Percentiles rank a stretch among this genome's conserved stretches.
Conservation (phyloP, 83 land plant genomes). For the Thuja plicata region DNA sequence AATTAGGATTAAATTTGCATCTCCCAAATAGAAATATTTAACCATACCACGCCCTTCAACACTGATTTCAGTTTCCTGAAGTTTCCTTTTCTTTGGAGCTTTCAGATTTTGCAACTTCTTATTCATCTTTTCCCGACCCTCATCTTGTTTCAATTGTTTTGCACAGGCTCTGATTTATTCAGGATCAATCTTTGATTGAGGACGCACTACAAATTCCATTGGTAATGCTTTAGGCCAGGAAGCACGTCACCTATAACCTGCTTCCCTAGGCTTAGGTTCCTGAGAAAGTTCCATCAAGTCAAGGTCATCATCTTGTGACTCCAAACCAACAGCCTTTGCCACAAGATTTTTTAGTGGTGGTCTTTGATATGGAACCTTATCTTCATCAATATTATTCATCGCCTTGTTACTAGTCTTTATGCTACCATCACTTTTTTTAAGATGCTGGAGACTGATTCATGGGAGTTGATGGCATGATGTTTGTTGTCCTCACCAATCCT, state of each 20-base stretch:
- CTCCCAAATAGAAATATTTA: constrained; percentile 45
- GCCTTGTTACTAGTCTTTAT: no score
- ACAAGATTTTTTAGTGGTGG: constrained; percentile 51
- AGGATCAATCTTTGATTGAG: constrained; percentile 94
- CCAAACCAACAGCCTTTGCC: constrained; percentile 44
- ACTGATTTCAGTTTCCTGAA: constrained; percentile 90
- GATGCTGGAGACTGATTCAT: no score
- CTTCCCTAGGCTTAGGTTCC: constrained; percentile 73
- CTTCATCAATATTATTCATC: no score
- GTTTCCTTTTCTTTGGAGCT: constrained; percentile 84
- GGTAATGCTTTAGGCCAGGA: constrained; percentile 93
- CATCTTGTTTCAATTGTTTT: constrained; percentile 74
- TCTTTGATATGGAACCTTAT: constrained; percentile 56
- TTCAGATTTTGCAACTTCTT: constrained; percentile 95
- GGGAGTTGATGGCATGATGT: no score
- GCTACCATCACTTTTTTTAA: no score
- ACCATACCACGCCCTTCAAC: constrained; percentile 99
- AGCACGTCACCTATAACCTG: constrained; percentile 70
- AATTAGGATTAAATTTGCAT: not conserved
- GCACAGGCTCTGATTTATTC: constrained; percentile 81
- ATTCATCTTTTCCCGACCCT: constrained; percentile 92
- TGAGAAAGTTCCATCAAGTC: constrained; percentile 51
- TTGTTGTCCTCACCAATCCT: no score
- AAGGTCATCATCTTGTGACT: constrained; percentile 75
- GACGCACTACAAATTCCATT: constrained; percentile 89